A percentile compares a stretch with the other conserved stretches of the same genome.
These are phyloP conservation scores for Protomyces gravidus DNA, from an alignment of 1,139 yeast genomes.

Conservation along the genomic window DNA sequence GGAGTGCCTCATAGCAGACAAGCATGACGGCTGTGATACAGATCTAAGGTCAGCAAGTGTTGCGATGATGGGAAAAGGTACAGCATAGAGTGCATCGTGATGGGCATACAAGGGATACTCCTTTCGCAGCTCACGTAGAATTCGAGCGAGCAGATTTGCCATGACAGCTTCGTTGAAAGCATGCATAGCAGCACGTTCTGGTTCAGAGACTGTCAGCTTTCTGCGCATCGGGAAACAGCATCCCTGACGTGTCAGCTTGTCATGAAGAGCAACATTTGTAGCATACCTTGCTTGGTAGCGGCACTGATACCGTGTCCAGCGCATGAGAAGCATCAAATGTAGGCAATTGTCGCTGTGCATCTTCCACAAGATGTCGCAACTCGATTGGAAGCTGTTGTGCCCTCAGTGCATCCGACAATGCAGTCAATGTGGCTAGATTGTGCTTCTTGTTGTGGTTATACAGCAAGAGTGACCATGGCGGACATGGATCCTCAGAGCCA, in stretches of 20 bases:
- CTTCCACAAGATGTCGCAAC: background rate
- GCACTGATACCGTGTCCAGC: background rate
- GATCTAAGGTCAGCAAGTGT: background rate
- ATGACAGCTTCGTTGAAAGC: background rate
- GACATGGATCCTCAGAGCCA: background rate
- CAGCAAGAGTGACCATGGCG: background rate
- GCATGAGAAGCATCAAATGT: background rate
- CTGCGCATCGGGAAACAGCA: background rate
- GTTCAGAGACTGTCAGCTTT: background rate
- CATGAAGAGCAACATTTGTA: background rate
- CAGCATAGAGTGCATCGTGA: background rate
- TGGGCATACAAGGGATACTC: background rate
- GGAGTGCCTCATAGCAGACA: background rate
- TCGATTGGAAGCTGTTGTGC: background rate
- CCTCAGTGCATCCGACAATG: background rate
- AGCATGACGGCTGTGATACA: background rate
- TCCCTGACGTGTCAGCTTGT: background rate
- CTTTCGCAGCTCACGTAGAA: background rate
- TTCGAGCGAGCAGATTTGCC: background rate
- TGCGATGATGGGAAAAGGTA: background rate
- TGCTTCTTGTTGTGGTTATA: background rate
- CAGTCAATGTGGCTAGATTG: background rate
- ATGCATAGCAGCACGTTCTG: background rate
- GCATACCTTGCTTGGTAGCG: background rate
- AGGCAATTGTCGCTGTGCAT: background rate